Conservation (phyloP, 345 rosid genomes). For the Citrus sinensis region DNA sequence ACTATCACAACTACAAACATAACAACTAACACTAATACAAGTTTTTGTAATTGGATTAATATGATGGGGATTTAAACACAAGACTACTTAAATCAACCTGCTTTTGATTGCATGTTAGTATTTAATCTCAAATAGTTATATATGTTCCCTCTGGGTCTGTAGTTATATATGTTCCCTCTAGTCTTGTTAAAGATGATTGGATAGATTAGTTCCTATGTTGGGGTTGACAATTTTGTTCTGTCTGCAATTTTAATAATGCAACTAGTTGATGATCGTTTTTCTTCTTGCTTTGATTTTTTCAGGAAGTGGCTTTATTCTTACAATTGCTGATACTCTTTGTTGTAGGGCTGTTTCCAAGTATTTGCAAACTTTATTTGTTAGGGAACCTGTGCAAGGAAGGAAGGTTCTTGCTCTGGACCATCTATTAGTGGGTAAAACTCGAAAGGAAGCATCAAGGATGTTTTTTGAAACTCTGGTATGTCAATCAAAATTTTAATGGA, state of each 20-base stretch:
- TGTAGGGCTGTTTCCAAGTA: conserved; percentile 93
- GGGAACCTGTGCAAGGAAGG: conserved; percentile 60
- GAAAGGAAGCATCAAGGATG: conserved; percentile 98
- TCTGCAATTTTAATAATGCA: background rate
- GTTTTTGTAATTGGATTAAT: background rate
- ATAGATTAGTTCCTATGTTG: background rate
- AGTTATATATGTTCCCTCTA: background rate
- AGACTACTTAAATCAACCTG: background rate
- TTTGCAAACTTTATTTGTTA: conserved; percentile 66
- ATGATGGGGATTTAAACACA: background rate
- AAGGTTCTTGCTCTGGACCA: conserved; percentile 56
- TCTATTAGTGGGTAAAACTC: conserved; percentile 85
- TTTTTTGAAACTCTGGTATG: conserved; percentile 97
- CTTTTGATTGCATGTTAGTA: too few species aligned
- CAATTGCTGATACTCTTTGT: conserved; percentile 3
- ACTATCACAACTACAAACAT: background rate
- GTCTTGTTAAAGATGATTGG: background rate
- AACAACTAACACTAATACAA: background rate
- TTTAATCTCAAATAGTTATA: background rate
- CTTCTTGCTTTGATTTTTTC: background rate
- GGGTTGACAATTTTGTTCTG: background rate
- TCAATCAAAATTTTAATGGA: background rate
- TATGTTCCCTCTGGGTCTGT: background rate
- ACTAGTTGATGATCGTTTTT: background rate
- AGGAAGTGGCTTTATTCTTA: background rate